Conservation (phyloP, 1,284 basidiomycete species). For the Fomitiporia mediterranea region DNA sequence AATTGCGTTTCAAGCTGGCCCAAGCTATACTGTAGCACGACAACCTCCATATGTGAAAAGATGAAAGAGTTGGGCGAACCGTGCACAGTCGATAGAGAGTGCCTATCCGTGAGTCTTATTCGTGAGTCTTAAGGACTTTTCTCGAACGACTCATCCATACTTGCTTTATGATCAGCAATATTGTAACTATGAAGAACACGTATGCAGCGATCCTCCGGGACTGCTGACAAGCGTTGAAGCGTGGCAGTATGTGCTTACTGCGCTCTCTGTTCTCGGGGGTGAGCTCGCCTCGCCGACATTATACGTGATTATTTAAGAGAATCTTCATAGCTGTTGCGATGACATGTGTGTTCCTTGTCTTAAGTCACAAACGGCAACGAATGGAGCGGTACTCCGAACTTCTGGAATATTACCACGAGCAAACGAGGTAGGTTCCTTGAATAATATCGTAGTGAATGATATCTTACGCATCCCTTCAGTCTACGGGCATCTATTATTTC, state of each 20-base stretch:
- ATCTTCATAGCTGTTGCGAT: constrained; percentile 36
- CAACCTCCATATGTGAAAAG: constrained; percentile 41
- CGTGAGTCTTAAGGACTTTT: constrained; percentile 27
- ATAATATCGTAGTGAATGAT: background rate
- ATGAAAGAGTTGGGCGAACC: constrained; percentile 39
- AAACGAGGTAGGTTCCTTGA: constrained; percentile 38
- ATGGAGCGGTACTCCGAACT: constrained; percentile 41
- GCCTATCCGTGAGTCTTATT: constrained; percentile 35
- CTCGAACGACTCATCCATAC: constrained; percentile 10
- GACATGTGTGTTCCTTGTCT: constrained; percentile 39
- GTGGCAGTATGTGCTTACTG: constrained; percentile 44
- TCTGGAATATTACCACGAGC: constrained; percentile 52
- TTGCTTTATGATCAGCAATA: constrained; percentile 21
- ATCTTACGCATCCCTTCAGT: constrained; percentile 16
- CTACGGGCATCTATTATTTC: constrained; percentile 34
- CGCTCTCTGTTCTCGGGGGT: constrained; percentile 39
- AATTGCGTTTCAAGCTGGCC: constrained; percentile 46
- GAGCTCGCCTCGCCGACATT: constrained; percentile 15
- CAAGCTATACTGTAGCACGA: constrained; percentile 54
- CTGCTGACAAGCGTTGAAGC: constrained; percentile 32
- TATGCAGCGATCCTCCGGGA: constrained; percentile 33
- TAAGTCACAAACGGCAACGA: constrained; percentile 48
- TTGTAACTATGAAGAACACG: constrained; percentile 25
- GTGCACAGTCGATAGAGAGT: constrained; percentile 59
- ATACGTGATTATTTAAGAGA: background rate